Evolutionary conservation across 305 asterid species (phyloP), one percentile per base, ranked within the genome.

Genomic region (Fraxinus paxiana): DNA sequence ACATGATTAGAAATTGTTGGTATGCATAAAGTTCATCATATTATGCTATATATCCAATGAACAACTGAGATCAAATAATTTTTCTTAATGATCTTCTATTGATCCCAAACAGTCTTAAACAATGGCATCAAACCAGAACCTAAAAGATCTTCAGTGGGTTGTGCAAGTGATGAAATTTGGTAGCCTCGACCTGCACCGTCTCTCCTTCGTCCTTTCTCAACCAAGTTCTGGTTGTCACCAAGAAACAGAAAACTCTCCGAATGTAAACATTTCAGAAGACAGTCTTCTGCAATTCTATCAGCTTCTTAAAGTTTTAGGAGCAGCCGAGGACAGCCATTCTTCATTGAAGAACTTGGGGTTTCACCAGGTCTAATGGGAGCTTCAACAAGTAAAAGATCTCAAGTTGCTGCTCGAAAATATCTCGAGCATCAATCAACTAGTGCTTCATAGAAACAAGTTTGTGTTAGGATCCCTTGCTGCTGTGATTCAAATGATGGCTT

Each of bases 331-430:
- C 15, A 15, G 81, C 26, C 77, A 41, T 0, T 43, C 88, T 0
- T 84, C 89, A 12, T 59, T 94, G 77, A 87, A 65, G 77, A 86
- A 90, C 81, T 6, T 93, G 46, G 96, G 88, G 82, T 94, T 94
- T 88, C 92, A 92, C 78, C 84, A 77, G 8, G 90, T 88, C 0
- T 88, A 92, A 74, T 94, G 98, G 98, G 90, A 90, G 73, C 12
- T 78, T 1, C 88, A 85, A 73, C 90, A 83, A 59, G 75, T 87
- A n/a, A 84, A 81, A 46, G 80, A 86, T 41, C 90, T 91, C 63
- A 81, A 82, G 3, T 15, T 18, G 20, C 77, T 89, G 26, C 90
- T 93, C 12, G 86, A 86, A 34, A 82, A 37, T 73, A 86, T 79
- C 84, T 80, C 87, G 1, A 80, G 38, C 80, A 71, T 91, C 79